Evolutionary conservation across 2,329 filamentous ascomycete species (phyloP), one percentile per base, ranked within the genome.

Genomic region (Knufia fluminis): DNA sequence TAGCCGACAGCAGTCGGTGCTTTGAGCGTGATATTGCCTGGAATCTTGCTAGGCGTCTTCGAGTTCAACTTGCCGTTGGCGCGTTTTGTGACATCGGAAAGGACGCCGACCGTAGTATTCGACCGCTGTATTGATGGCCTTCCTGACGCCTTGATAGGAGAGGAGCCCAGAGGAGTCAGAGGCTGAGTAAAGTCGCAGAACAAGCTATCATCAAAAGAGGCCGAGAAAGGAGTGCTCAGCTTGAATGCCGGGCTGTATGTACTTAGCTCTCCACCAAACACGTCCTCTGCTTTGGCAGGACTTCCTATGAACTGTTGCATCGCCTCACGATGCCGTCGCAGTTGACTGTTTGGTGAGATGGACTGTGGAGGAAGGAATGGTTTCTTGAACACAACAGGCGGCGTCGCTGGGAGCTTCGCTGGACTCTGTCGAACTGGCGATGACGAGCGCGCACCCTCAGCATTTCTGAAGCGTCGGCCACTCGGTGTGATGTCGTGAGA

Each of bases 291-390:
- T 53, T 71, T 72, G 45, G 79, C 72, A 3, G 88, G 88, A 3
- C 87, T 92, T 50, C 87, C 86, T 39, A 94, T 79, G 72, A 95
- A 80, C 57, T 86, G 78, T 52, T 78, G 77, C 54, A 97, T 87
- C 57, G 81, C 83, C 61, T 91, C 83, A 48, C 91, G 85, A 63
- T 97, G 92, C 57, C 92, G 82, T 51, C 84, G 82, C 17, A 97
- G 76, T 62, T 94, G 95, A 8, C 91, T 96, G 63, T 92, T 94
- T 1, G 92, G 91, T 12, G 91, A 97, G 16, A 87, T 83, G 0
- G 91, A 95, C 48, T 86, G 75, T 3, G 79, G 86, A 24, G 79
- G 77, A 49, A 77, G 74, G 32, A 78, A 79, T 49, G 76, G 77
- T 70, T 85, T 88, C 64, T 94, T 83, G 66, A 92, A 88, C 59